Evolutionary conservation across 306 rosid genomes (phyloP).

Genomic region (Ceratonia siliqua): DNA sequence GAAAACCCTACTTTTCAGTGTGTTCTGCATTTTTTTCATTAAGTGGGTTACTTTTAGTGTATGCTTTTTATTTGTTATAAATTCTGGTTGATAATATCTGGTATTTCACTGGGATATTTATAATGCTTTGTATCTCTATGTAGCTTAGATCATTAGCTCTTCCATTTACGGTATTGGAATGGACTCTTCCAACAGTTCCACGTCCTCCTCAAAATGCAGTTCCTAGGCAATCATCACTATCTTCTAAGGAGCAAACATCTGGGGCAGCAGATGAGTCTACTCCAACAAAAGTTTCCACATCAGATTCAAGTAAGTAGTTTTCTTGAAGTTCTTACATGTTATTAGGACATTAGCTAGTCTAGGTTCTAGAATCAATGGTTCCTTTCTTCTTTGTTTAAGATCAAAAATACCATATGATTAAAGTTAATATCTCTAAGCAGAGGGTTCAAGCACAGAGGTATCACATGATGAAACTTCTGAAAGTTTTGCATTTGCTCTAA

Average conservation of each 20-base stretch:
- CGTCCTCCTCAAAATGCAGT: constrained; percentile 58
- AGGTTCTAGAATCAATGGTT: constrained; percentile 30
- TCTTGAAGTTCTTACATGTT: constrained; percentile 33
- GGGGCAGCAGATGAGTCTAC: constrained; percentile 48
- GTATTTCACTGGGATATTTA: constrained; percentile 43
- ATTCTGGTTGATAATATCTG: constrained; percentile 15
- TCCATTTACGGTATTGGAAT: constrained; percentile 98
- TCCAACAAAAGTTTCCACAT: constrained; percentile 43
- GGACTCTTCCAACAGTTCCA: constrained; percentile 98
- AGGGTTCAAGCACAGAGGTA: constrained; percentile 67
- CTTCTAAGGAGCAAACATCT: constrained; percentile 52
- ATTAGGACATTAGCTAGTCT: constrained; percentile 32
- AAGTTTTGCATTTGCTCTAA: constrained; percentile 94
- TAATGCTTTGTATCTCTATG: constrained; percentile 63
- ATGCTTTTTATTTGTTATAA: constrained; percentile 18
- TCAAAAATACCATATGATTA: constrained; percentile 31
- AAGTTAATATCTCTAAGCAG: constrained; percentile 47
- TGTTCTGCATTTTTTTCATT: neutral
- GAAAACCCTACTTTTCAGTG: neutral
- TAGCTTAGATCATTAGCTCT: constrained; percentile 99
- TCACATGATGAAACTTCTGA: constrained; percentile 84
- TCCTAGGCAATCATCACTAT: constrained; percentile 38
- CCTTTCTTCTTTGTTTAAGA: constrained; percentile 26
- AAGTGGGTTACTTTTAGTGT: constrained; percentile 17
- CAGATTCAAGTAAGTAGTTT: constrained; percentile 74